These are phyloP conservation scores for Fusarium foetens DNA, from an alignment of 2,329 filamentous ascomycete genomes.

Conservation along the genomic window DNA sequence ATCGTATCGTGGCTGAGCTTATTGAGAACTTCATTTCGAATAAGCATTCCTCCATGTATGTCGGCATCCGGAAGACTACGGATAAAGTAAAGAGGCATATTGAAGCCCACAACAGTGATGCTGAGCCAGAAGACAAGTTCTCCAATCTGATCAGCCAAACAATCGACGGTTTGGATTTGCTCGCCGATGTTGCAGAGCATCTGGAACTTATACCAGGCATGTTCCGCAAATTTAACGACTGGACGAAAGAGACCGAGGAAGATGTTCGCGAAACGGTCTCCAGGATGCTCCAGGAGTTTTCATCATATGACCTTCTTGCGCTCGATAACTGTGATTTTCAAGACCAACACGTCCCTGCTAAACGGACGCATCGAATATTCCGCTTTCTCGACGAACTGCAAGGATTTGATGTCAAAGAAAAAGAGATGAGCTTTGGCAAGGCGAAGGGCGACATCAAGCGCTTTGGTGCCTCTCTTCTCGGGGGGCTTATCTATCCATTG, in stretches of 20 bases:
- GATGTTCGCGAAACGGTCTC: neutral
- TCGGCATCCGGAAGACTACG: slow-evolving; percentile 36
- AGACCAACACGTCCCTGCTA: slow-evolving; percentile 7
- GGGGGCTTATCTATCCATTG: slow-evolving; percentile 15
- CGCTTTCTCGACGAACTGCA: slow-evolving; percentile 38
- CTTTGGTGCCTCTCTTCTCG: slow-evolving; percentile 37
- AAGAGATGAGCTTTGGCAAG: slow-evolving; percentile 12
- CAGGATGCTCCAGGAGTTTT: neutral
- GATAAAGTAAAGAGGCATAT: slow-evolving; percentile 27
- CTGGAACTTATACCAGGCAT: slow-evolving; percentile 16
- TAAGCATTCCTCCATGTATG: slow-evolving; percentile 6
- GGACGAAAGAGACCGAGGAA: neutral
- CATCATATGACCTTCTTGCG: slow-evolving; percentile 22
- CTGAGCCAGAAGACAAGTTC: slow-evolving; percentile 10
- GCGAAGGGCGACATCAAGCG: slow-evolving; percentile 41
- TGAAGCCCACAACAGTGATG: slow-evolving; percentile 30
- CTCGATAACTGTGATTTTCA: slow-evolving; percentile 35
- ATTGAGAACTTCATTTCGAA: slow-evolving; percentile 40
- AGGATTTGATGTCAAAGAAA: slow-evolving; percentile 7
- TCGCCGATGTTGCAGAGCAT: slow-evolving; percentile 38
- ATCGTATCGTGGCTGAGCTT: slow-evolving; percentile 28
- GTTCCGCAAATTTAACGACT: neutral
- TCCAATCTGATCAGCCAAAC: slow-evolving; percentile 37
- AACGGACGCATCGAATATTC: slow-evolving; percentile 26
- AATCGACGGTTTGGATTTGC: slow-evolving; percentile 33